These are phyloP conservation scores for Leptographium procerum DNA, from an alignment of 2,329 filamentous ascomycete genomes.

Conservation along the genomic window DNA sequence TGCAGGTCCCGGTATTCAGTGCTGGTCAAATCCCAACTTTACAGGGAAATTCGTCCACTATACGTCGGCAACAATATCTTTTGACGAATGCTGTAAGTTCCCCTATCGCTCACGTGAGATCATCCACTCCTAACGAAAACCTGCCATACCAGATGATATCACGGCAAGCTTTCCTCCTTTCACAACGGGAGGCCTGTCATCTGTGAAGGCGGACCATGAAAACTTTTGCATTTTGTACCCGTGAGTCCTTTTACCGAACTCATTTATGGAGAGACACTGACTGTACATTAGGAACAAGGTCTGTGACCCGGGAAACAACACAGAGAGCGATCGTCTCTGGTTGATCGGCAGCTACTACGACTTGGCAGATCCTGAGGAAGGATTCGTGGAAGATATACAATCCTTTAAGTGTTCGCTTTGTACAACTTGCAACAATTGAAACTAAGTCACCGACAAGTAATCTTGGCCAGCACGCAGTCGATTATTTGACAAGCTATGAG, in stretches of 20 bases:
- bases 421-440: slow-evolving; percentile 3
- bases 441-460: not conserved
- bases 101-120: not conserved
- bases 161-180: not conserved
- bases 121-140: not conserved
- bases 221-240: slow-evolving; percentile 6
- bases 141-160: not conserved
- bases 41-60: slow-evolving; percentile 2
- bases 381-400: not conserved
- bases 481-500: too few species aligned
- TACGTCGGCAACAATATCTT: not conserved
- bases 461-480: too few species aligned
- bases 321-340: slow-evolving; percentile 1
- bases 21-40: slow-evolving; percentile 5
- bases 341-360: slow-evolving; percentile 4
- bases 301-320: slow-evolving; percentile 1
- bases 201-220: not conserved
- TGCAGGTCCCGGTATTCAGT: not conserved
- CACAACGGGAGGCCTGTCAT: not conserved
- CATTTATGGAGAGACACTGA: not conserved
- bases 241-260: not conserved
- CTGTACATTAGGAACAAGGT: not conserved
- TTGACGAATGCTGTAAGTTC: slow-evolving; percentile 1
- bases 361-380: slow-evolving; percentile 1
- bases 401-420: slow-evolving; percentile 3